Conservation (phyloP, 495 filamentous ascomycete genomes). For the Penicillium atrosanguineum region DNA sequence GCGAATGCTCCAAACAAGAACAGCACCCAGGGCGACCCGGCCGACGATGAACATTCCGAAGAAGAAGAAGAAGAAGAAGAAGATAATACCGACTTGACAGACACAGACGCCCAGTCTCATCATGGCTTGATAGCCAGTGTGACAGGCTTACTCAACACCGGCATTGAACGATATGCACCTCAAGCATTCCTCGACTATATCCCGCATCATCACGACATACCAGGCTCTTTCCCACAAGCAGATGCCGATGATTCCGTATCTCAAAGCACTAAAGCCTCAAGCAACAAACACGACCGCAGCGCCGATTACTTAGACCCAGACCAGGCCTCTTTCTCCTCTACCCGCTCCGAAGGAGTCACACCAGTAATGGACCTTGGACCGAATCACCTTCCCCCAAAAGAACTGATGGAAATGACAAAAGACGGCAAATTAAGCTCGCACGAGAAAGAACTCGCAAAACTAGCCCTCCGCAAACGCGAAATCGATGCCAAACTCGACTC, state of each 20-base stretch:
- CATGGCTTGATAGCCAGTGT: slow-evolving; percentile 47
- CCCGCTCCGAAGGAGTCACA: slow-evolving; percentile 21
- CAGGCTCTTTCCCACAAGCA: slow-evolving; percentile 20
- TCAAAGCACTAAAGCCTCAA: background rate
- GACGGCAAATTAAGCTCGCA: slow-evolving; percentile 47
- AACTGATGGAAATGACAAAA: slow-evolving; percentile 29
- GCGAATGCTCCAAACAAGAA: slow-evolving; percentile 40
- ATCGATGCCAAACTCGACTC: slow-evolving; percentile 66
- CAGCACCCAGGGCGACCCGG: slow-evolving; percentile 13
- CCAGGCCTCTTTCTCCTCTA: slow-evolving; percentile 18
- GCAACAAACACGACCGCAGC: slow-evolving; percentile 8
- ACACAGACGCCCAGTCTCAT: slow-evolving; percentile 24
- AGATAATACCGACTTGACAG: slow-evolving; percentile 20
- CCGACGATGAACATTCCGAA: slow-evolving; percentile 7
- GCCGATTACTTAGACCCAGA: slow-evolving; percentile 8
- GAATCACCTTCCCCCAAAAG: slow-evolving; percentile 21
- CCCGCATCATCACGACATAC: slow-evolving; percentile 24
- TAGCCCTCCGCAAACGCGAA: slow-evolving; percentile 66
- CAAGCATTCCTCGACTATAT: slow-evolving; percentile 51
- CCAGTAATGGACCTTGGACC: slow-evolving; percentile 19
- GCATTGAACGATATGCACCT: slow-evolving; percentile 42
- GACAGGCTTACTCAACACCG: slow-evolving; percentile 38
- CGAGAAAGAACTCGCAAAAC: slow-evolving; percentile 72
- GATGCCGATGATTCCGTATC: slow-evolving; percentile 3
- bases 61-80: slow-evolving; percentile 13